A percentile compares a stretch with the other conserved stretches of the same genome.
phyloP scores from a whole-genome alignment of 2,329 filamentous ascomycete species.

The Cytospora schulzeri region DNA sequence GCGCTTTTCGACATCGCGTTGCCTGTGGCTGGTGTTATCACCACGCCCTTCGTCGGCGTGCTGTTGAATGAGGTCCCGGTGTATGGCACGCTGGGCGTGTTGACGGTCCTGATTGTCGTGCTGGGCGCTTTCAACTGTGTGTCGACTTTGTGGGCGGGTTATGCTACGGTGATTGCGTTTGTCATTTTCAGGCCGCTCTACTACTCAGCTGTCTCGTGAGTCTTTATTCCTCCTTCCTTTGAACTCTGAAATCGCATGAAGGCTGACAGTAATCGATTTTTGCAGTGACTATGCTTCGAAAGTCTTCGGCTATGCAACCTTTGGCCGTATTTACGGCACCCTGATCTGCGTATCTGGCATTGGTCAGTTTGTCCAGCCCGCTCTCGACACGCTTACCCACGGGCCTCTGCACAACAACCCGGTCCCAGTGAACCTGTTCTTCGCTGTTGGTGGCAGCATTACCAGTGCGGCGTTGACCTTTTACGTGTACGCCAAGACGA shows the following conservation, averaged over 20 bases:
- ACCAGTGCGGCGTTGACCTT: constrained; percentile 58
- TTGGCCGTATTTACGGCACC: constrained; percentile 77
- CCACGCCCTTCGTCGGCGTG: constrained; percentile 72
- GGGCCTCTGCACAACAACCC: constrained; percentile 63
- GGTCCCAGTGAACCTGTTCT: constrained; percentile 62
- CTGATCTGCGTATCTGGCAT: constrained; percentile 74
- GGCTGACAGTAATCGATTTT: neutral
- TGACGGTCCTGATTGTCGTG: constrained; percentile 60
- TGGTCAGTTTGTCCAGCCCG: constrained; percentile 71
- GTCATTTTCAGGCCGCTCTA: constrained; percentile 75
- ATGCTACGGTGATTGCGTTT: constrained; percentile 68
- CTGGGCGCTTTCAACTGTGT: constrained; percentile 68
- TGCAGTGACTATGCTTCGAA: constrained; percentile 73
- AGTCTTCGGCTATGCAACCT: constrained; percentile 76
- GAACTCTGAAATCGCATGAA: no score
- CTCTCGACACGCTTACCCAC: constrained; percentile 69
- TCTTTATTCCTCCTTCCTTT: constrained; percentile 3
- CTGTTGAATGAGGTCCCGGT: constrained; percentile 70
- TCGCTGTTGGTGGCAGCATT: constrained; percentile 55
- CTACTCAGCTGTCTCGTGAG: constrained; percentile 71
- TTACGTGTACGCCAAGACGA: constrained; percentile 48
- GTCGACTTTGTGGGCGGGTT: constrained; percentile 54
- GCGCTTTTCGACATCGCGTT: constrained; percentile 52
- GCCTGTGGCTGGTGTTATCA: constrained; percentile 68
- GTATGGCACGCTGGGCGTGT: constrained; percentile 56